Evolutionary conservation across 2,329 filamentous ascomycete genomes (phyloP).

Genomic region (Gnomoniopsis sp.): DNA sequence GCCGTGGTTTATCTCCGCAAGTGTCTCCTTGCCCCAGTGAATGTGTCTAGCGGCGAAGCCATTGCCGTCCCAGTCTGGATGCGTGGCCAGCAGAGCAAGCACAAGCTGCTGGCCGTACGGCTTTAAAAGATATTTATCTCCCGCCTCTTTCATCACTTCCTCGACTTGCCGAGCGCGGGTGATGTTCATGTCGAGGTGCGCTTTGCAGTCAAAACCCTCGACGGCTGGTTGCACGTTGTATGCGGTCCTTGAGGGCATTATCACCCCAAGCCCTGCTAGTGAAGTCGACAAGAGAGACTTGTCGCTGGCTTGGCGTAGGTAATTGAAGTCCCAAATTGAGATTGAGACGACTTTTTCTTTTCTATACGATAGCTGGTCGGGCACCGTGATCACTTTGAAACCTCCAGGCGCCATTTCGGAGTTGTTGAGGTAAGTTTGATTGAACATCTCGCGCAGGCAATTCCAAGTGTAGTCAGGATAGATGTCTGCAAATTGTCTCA

Average conservation of each 20-base stretch:
- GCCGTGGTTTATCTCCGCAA: not conserved
- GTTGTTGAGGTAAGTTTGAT: not conserved
- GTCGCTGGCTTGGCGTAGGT: not conserved
- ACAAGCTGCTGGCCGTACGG: not conserved
- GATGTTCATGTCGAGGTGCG: conserved; percentile 8
- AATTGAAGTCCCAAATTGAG: conserved; percentile 5
- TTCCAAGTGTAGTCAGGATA: conserved; percentile 6
- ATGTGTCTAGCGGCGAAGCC: conserved; percentile 10
- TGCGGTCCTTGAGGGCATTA: not conserved
- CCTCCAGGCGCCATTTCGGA: not conserved
- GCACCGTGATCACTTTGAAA: conserved; percentile 6
- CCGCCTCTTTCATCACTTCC: not conserved
- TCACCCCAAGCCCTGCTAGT: not conserved
- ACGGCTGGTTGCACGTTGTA: not conserved
- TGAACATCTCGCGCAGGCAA: not conserved
- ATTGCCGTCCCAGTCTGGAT: conserved; percentile 15
- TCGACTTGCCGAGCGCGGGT: not conserved
- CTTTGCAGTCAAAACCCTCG: conserved; percentile 10
- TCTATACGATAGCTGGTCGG: not conserved
- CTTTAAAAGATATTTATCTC: not conserved
- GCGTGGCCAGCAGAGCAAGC: conserved; percentile 11
- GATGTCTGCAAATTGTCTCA: conserved; percentile 8
- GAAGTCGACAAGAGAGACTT: not conserved
- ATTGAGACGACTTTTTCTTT: conserved; percentile 11
- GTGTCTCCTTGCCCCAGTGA: conserved; percentile 8